These are phyloP conservation scores for Stagonosporopsis vannaccii DNA, from an alignment of 2,329 filamentous ascomycete genomes.

Conservation along the genomic window DNA sequence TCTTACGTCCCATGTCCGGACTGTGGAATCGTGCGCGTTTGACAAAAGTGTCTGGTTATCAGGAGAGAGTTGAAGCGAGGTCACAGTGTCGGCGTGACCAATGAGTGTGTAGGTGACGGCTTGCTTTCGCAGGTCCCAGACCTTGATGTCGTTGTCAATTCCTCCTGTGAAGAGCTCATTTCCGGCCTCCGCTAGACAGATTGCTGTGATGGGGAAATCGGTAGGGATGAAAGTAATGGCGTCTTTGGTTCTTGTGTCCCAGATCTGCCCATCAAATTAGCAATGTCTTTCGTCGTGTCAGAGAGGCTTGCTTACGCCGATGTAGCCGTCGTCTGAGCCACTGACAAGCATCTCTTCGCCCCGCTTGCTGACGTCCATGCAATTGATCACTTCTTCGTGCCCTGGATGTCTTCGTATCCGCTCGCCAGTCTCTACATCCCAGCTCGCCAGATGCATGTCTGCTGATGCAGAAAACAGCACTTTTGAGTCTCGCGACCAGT, in stretches of 20 bases:
- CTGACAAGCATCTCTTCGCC: constrained; percentile 91
- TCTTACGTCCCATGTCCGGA: constrained; percentile 93
- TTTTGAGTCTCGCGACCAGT: constrained; percentile 95
- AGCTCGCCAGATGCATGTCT: constrained; percentile 91
- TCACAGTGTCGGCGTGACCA: constrained; percentile 91
- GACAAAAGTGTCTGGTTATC: constrained; percentile 91
- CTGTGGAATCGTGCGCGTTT: constrained; percentile 92
- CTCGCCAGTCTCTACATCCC: constrained; percentile 91
- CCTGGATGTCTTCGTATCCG: constrained; percentile 91
- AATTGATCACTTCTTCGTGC: constrained; percentile 95
- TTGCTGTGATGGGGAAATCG: constrained; percentile 88
- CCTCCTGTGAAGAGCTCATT: constrained; percentile 95
- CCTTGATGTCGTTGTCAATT: constrained; percentile 96
- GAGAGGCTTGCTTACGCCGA: constrained; percentile 62
- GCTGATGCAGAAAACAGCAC: constrained; percentile 92
- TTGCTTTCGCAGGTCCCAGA: constrained; percentile 96
- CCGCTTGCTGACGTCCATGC: constrained; percentile 84
- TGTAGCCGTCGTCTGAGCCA: constrained; percentile 90
- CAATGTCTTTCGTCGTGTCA: not conserved
- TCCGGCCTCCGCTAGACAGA: constrained; percentile 90
- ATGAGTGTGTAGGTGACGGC: constrained; percentile 84
- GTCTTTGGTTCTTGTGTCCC: constrained; percentile 92
- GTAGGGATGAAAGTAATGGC: constrained; percentile 89
- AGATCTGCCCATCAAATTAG: constrained; percentile 63
- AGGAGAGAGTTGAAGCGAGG: constrained; percentile 88